phyloP scores from a whole-genome alignment of 805 yeast species.

The Ogataea salicorniae region DNA sequence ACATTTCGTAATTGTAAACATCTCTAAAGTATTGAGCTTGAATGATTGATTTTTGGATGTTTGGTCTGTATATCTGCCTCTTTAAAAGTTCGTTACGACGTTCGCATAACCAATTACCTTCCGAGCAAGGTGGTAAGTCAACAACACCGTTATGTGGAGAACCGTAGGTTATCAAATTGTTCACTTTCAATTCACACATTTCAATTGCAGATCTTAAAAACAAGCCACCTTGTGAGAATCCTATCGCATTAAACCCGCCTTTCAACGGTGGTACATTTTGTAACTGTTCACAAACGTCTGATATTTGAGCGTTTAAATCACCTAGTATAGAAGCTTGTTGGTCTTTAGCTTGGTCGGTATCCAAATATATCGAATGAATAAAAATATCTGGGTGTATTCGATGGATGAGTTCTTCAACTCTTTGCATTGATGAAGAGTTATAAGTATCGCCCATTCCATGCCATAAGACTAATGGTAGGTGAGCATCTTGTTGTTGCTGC shows the following conservation, averaged over 20 bases:
- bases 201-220: constrained; percentile 65
- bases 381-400: constrained; percentile 43
- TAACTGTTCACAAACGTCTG: constrained; percentile 52
- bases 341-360: constrained; percentile 46
- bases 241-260: constrained; percentile 65
- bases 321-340: constrained; percentile 55
- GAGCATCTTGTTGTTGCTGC: too few species aligned
- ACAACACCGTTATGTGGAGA: constrained; percentile 75
- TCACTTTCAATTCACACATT: constrained; percentile 45
- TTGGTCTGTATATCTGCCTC: constrained; percentile 53
- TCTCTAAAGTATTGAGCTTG: constrained; percentile 80
- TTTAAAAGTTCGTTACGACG: constrained; percentile 49
- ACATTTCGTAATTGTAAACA: constrained; percentile 41
- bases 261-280: constrained; percentile 37
- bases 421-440: constrained; percentile 52
- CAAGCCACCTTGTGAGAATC: constrained; percentile 83
- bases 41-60: constrained; percentile 51
- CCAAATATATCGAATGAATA: constrained; percentile 50
- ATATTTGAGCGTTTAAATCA: constrained; percentile 49
- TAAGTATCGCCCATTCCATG: constrained; percentile 81
- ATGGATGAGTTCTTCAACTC: constrained; percentile 38
- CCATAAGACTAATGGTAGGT: constrained; percentile 57
- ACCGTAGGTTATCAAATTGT: constrained; percentile 66
- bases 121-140: constrained; percentile 59
- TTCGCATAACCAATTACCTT: constrained; percentile 54